Evolutionary conservation across 1,139 yeast species (phyloP).

Genomic region (Magnusiomyces tetraspermus): DNA sequence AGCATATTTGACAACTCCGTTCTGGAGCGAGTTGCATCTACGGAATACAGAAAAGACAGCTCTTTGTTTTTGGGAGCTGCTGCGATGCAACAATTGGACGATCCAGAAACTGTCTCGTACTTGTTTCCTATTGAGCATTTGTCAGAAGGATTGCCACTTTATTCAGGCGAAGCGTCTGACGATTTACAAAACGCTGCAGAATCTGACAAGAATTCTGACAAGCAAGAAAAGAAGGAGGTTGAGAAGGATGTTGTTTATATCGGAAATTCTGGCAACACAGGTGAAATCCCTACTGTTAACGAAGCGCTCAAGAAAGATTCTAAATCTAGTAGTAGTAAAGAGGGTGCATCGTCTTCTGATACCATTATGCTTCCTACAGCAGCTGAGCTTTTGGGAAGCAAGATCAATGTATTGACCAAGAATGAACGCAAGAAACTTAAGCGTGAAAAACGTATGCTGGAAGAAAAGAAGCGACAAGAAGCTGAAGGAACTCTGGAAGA

Average conservation of each 20-base stretch:
- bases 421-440: constrained; percentile 3
- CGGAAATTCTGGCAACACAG: constrained; percentile 6
- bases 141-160: constrained; percentile 1
- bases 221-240: background rate
- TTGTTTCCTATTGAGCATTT: constrained; percentile 3
- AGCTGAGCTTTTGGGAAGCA: constrained; percentile 6
- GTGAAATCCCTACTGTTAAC: background rate
- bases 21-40: background rate
- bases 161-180: background rate
- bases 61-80: constrained; percentile 10
- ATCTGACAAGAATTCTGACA: background rate
- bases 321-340: background rate
- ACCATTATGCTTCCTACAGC: constrained; percentile 1
- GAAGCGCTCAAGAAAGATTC: background rate
- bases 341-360: background rate
- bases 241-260: constrained; percentile 7
- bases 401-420: constrained; percentile 1
- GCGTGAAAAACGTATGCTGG: background rate
- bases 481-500: background rate
- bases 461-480: constrained; percentile 2
- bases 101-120: background rate
- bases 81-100: background rate
- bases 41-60: background rate
- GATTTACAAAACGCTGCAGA: background rate
- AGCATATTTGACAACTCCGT: background rate